Evolutionary conservation across 441 rosid genomes (phyloP).

Genomic region (Pelargonium australe): DNA sequence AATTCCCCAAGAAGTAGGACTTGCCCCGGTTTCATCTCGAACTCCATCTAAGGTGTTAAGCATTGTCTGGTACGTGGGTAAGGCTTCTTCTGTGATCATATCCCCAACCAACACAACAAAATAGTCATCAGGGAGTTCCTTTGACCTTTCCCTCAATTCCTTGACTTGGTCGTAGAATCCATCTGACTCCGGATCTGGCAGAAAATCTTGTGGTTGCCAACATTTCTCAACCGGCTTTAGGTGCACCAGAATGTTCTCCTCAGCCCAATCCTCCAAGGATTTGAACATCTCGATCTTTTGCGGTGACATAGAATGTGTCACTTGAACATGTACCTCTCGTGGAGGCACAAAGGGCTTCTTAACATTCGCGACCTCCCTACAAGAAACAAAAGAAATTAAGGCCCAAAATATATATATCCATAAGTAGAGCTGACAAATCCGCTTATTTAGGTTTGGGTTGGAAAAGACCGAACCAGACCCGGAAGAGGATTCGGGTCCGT

Average conservation of each 20-base stretch:
- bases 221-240: slow-evolving; percentile 43
- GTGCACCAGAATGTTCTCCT: slow-evolving; percentile 34
- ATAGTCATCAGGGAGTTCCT: slow-evolving; percentile 43
- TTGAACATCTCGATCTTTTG: slow-evolving; percentile 44
- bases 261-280: slow-evolving; percentile 47
- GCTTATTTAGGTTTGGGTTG: too few relatives aligned
- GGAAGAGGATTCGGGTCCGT: too few relatives aligned
- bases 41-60: slow-evolving; percentile 45
- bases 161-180: slow-evolving; percentile 46
- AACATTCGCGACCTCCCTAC: slow-evolving; percentile 31
- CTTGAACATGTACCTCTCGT: slow-evolving; percentile 39
- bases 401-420: too few relatives aligned
- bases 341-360: slow-evolving; percentile 34
- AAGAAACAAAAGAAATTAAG: slow-evolving; percentile 16
- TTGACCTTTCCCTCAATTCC: slow-evolving; percentile 37
- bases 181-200: slow-evolving; percentile 39
- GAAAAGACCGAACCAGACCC: too few relatives aligned
- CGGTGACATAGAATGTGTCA: slow-evolving; percentile 46
- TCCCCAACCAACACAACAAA: slow-evolving; percentile 46
- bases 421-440: too few relatives aligned
- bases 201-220: slow-evolving; percentile 45
- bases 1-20: slow-evolving; percentile 39
- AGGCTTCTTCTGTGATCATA: slow-evolving; percentile 54
- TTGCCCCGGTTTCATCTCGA: slow-evolving; percentile 45
- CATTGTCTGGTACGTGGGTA: slow-evolving; percentile 50